Percentiles rank a stretch among this genome's conserved stretches.
Conservation (phyloP, 257 asterid genomes). For the Thymus quinquecostatus region DNA sequence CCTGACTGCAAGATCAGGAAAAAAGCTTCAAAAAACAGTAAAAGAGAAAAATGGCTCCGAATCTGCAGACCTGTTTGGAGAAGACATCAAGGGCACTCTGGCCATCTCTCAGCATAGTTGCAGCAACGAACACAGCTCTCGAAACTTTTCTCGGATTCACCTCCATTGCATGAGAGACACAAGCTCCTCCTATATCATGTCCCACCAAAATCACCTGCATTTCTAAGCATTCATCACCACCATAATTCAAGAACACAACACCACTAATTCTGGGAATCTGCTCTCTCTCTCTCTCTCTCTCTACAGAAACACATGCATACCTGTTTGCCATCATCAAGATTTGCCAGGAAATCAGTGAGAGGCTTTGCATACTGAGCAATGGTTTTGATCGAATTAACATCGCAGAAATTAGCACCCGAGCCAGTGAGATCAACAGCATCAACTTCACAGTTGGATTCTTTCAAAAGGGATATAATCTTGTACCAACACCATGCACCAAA, state of each 20-base stretch:
- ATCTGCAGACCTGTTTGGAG: slow-evolving; percentile 48
- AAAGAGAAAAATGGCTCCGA: neutral
- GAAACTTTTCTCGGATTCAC: slow-evolving; percentile 51
- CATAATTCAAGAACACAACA: neutral
- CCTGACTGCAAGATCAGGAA: slow-evolving; percentile 35
- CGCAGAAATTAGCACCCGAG: slow-evolving; percentile 57
- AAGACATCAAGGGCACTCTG: slow-evolving; percentile 56
- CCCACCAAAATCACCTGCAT: slow-evolving; percentile 67
- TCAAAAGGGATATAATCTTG: slow-evolving; percentile 62
- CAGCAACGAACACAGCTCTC: slow-evolving; percentile 62
- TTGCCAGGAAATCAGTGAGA: slow-evolving; percentile 52
- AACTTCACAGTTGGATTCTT: slow-evolving; percentile 50
- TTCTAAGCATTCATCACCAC: neutral
- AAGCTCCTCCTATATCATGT: slow-evolving; percentile 67
- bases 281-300: too few species aligned
- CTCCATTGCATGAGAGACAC: slow-evolving; percentile 63
- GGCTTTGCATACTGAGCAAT: slow-evolving; percentile 52
- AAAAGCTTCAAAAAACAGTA: neutral
- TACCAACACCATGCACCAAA: slow-evolving; percentile 83
- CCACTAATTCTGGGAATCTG: too few species aligned
- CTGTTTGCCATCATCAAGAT: slow-evolving; percentile 38
- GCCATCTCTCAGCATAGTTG: slow-evolving; percentile 51
- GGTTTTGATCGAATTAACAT: slow-evolving; percentile 47
- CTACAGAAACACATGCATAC: slow-evolving; percentile 13
- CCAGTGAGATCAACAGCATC: slow-evolving; percentile 63